Conservation (phyloP, 2,329 filamentous ascomycete genomes). For the Colletotrichum sp. region DNA sequence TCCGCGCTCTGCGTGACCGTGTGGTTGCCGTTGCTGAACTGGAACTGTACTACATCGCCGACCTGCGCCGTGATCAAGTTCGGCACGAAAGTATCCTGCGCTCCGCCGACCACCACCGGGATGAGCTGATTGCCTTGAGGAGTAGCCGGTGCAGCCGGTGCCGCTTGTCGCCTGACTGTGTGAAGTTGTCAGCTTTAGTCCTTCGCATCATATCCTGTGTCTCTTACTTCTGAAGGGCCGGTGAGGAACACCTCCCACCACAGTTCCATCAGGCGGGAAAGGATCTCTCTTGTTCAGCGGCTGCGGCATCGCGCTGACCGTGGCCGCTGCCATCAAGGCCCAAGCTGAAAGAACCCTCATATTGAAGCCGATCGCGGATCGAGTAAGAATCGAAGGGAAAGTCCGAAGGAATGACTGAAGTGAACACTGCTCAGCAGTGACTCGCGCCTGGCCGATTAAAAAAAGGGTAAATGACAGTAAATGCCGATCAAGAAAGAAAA, state of each 20-base stretch:
- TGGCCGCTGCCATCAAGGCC: background rate
- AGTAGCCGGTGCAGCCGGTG: background rate
- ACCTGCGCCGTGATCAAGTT: conserved; percentile 37
- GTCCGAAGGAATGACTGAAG: background rate
- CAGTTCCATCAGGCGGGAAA: conserved; percentile 10
- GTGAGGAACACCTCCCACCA: conserved; percentile 3
- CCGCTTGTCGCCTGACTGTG: conserved; percentile 12
- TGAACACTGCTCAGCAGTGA: conserved; percentile 16
- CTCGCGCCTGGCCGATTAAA: background rate
- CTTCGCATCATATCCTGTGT: too few relatives aligned
- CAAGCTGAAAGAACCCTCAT: conserved; percentile 13
- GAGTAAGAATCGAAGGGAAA: background rate
- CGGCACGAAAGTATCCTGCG: conserved; percentile 41
- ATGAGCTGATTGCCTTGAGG: conserved; percentile 22
- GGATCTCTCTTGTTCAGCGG: conserved; percentile 2
- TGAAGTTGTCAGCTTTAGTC: background rate
- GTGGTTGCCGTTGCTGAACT: conserved; percentile 48
- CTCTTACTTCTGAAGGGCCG: conserved; percentile 8
- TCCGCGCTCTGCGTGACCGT: conserved; percentile 46
- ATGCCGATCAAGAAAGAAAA: background rate
- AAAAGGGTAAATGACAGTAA: conserved; percentile 15
- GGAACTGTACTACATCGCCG: conserved; percentile 46
- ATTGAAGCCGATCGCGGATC: background rate
- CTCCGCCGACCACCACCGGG: conserved; percentile 41
- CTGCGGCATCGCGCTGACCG: conserved; percentile 14